Base-by-base conservation (phyloP, 1,139 yeast species). In the Candida sp. region DNA sequence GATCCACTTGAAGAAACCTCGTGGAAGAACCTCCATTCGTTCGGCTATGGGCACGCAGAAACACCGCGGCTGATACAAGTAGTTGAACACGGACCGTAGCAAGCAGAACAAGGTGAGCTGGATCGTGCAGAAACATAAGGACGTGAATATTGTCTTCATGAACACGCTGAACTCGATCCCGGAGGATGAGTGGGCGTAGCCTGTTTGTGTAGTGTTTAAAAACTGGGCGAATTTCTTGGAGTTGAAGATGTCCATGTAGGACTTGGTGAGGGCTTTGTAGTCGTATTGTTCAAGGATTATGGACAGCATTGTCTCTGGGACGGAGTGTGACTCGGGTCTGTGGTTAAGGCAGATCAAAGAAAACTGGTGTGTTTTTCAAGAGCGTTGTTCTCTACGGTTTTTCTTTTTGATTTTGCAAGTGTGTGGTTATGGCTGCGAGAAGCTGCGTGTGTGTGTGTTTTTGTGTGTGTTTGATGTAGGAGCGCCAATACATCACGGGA, bases 31-130 rank as follows among this genome's bases (percentile, higher is more conserved):
- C 9, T 69, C 70, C 59, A 72, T 67, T 54, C 77, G 67, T 51
- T 73, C 77, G 27, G 63, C 63, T 1, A 63, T 65, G 1, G 79
- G 80, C 5, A 73, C 77, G 51, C 69, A 80, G 56, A 65, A 77
- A 49, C 78, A 68, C 46, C 85, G 67, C 3, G 88, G 87, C 58
- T 85, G 89, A 59, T 87, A 87, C 23, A 87, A 63, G 27, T 70
- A 62, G 46, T 71, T 77, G 55, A 82, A 73, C 5, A 70, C 69
- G 2, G 77, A 66, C 54, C 90, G 62, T 23, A 86, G 65, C 31
- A 77, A 65, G 43, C 85, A 78, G 58, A 86, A 87, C 33, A 81
- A 57, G 0, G 80, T 58, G 5, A 85, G 63, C 59, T 87, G 90
- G 7, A 81, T 59, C 0, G 73, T 56, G 59, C 88, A 84, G 49